These are phyloP conservation scores for Ustilago nuda DNA, from an alignment of 1,284 basidiomycete genomes.

Conservation along the genomic window DNA sequence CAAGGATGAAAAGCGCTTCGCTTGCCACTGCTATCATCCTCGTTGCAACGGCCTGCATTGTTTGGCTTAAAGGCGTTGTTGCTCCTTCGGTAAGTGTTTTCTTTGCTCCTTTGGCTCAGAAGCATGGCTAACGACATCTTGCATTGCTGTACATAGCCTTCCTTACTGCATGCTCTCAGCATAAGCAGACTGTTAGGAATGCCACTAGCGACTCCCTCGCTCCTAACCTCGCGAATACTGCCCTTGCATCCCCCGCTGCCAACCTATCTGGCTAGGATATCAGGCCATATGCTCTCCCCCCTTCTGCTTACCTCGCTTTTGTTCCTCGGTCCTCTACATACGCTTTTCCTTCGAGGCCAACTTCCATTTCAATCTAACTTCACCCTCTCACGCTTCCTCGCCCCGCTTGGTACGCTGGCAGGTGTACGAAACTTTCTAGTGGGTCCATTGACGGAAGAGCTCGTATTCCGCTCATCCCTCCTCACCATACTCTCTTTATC, in stretches of 20 bases:
- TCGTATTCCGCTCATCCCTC: constrained; percentile 89
- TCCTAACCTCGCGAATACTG: constrained; percentile 41
- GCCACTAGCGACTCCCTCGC: constrained; percentile 43
- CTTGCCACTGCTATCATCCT: constrained; percentile 28
- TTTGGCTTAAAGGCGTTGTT: constrained; percentile 24
- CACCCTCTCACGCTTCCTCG: constrained; percentile 68
- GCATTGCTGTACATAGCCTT: constrained; percentile 9
- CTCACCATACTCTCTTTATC: constrained; percentile 80
- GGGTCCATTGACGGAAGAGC: constrained; percentile 89
- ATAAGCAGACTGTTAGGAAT: constrained; percentile 50
- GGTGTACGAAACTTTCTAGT: constrained; percentile 82
- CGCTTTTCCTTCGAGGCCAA: constrained; percentile 73
- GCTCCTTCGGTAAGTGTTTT: constrained; percentile 23
- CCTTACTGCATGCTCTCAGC: constrained; percentile 30
- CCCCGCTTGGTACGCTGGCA: constrained; percentile 72
- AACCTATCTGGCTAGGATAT: constrained; percentile 8
- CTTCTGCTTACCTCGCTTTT: constrained; percentile 77
- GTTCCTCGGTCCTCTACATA: constrained; percentile 86
- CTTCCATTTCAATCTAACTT: constrained; percentile 75
- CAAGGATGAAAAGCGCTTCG: constrained; percentile 47
- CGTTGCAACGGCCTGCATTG: constrained; percentile 19
- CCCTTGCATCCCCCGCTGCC: constrained; percentile 46
- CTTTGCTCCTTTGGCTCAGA: background rate
- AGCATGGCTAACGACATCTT: too few relatives aligned
- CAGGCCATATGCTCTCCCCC: constrained; percentile 12